phyloP scores from a whole-genome alignment of 768 basidiomycete species.

The Tephrocybe sp. region DNA sequence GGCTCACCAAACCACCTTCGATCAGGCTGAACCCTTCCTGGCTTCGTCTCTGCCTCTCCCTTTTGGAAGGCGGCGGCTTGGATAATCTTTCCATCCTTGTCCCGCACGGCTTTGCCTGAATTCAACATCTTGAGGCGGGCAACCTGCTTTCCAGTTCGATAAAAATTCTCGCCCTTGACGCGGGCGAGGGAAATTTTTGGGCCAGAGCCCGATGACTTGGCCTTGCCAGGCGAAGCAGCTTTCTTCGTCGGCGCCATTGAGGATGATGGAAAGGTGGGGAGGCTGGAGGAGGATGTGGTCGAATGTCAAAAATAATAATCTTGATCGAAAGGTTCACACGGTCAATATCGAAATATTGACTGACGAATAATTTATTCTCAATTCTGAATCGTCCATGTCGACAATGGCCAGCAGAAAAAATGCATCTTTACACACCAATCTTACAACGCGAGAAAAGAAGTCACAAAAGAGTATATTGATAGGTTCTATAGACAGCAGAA shows the following conservation, averaged over 20 bases:
- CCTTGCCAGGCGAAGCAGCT: slow-evolving; percentile 32
- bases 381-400: too few species aligned
- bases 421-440: too few species aligned
- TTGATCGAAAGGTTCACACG: slow-evolving; percentile 17
- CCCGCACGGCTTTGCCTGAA: slow-evolving; percentile 87
- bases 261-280: background rate
- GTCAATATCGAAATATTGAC: background rate
- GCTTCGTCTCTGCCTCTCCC: slow-evolving; percentile 86
- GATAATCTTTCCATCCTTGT: slow-evolving; percentile 89
- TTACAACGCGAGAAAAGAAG: background rate
- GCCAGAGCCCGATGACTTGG: slow-evolving; percentile 41
- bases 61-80: slow-evolving; percentile 96
- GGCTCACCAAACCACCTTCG: slow-evolving; percentile 93
- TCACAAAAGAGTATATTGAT: background rate
- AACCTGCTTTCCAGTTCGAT: slow-evolving; percentile 91
- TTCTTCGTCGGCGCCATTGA: slow-evolving; percentile 42
- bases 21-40: slow-evolving; percentile 93
- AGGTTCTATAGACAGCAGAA: background rate
- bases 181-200: slow-evolving; percentile 57
- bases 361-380: background rate
- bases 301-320: slow-evolving; percentile 17
- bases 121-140: slow-evolving; percentile 87
- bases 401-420: too few species aligned
- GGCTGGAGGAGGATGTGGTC: background rate
- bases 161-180: slow-evolving; percentile 96